These are phyloP conservation scores for Fusarium pilosicola DNA, from an alignment of 2,329 filamentous ascomycete genomes.

Conservation along the genomic window DNA sequence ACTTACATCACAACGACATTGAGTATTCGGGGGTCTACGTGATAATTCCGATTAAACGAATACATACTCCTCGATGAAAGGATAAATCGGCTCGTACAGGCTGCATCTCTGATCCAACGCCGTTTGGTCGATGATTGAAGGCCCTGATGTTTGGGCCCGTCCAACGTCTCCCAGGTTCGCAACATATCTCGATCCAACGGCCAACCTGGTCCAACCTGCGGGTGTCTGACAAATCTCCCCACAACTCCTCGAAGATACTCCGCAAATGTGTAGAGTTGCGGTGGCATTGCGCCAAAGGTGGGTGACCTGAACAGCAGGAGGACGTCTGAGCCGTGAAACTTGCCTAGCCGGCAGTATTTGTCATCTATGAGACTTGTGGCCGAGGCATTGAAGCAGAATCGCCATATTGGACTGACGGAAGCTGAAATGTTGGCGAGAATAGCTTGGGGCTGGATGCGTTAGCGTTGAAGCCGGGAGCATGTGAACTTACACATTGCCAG, in stretches of 20 bases:
- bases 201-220: constrained; percentile 41
- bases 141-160: constrained; percentile 3
- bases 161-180: constrained; percentile 37
- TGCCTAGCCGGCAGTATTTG: constrained; percentile 38
- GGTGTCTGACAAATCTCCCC: constrained; percentile 40
- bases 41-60: not conserved
- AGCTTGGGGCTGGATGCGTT: constrained; percentile 36
- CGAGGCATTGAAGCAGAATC: constrained; percentile 43
- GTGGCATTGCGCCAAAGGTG: constrained; percentile 22
- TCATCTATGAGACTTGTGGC: constrained; percentile 30
- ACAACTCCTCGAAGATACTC: constrained; percentile 37
- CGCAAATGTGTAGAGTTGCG: constrained; percentile 39
- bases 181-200: constrained; percentile 35
- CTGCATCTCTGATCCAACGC: constrained; percentile 34
- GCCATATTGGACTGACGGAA: constrained; percentile 39
- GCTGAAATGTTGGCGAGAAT: constrained; percentile 38
- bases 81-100: constrained; percentile 31
- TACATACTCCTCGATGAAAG: constrained; percentile 24
- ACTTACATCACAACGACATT: not conserved
- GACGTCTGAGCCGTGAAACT: constrained; percentile 43
- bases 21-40: not conserved
- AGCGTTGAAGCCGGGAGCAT: not conserved
- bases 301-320: constrained; percentile 38
- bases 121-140: constrained; percentile 26
- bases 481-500: constrained; percentile 42